Base-by-base conservation (phyloP, 2,329 filamentous ascomycete species). In the Fusarium drepaniforme region DNA sequence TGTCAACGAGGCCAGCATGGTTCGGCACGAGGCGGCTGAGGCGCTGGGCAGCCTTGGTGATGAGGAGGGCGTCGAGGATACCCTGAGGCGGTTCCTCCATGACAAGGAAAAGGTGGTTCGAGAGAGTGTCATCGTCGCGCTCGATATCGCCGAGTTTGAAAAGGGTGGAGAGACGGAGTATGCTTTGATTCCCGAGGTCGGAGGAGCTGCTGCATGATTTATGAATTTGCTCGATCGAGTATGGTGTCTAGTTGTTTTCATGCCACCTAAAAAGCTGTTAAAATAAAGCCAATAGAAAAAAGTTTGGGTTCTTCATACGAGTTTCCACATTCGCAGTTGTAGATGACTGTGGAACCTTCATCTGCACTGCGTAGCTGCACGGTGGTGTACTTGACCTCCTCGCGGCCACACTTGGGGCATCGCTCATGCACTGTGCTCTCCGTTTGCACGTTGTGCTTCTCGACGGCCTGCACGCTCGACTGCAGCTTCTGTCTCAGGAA, bases 91-190 rank as follows among this genome's bases (percentile, higher is more conserved):
- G 74, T 98, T 98, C 85, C 85, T 98, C 75, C 87, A 98, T 74
- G 97, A 99, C 82, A 91, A 95, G 71, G 96, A 98, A 84, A 91
- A 94, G 82, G 96, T 99, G 8, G 97, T 99, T 49, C 91, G 95
- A 70, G 97, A 99, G 81, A 98, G 96, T 83, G 92, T 98, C 44
- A 91, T 98, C 78, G 97, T 99, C 66, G 97, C 97, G 53, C 88
- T 99, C 76, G 97, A 99, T 83, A 99, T 99, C 95, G 97, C 96
- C 13, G 96, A 98, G 81, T 98, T 95, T 80, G 97, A 99, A 88
- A 95, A 94, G 87, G 94, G 92, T 77, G 94, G 94, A 49, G 91
- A 98, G 84, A 86, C 91, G 37, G 96, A 99, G 82, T 99, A 99
- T 87, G 97, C 97, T 57, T 89, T 98, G 80, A 93, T 98, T 76